phyloP scores from a whole-genome alignment of 192 early-diverging fungal species.

The Obelidium mucronatum region DNA sequence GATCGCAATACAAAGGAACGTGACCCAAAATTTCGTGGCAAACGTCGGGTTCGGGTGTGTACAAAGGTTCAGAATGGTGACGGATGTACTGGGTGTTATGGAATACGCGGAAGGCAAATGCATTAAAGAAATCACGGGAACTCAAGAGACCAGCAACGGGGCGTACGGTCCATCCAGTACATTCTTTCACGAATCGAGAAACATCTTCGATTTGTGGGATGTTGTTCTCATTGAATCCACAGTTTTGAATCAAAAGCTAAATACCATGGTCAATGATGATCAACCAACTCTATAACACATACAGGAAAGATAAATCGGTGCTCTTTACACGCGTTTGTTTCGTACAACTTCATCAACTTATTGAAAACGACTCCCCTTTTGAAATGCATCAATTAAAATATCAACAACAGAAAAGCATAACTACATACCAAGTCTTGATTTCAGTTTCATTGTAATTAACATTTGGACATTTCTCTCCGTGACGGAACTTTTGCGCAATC shows the following conservation, averaged over 20 bases:
- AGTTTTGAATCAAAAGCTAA: constrained; percentile 83
- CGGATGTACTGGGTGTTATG: constrained; percentile 98
- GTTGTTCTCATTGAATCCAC: constrained; percentile 80
- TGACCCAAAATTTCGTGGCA: constrained; percentile 98
- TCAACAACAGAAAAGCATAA: background rate
- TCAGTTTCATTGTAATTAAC: constrained; percentile 84
- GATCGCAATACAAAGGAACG: constrained; percentile 69
- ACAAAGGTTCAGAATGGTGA: constrained; percentile 88
- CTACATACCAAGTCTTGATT: constrained; percentile 72
- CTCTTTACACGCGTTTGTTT: constrained; percentile 91
- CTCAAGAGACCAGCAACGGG: constrained; percentile 95
- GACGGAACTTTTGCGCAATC: constrained; percentile 80
- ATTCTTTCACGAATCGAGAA: constrained; percentile 91
- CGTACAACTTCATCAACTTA: constrained; percentile 77
- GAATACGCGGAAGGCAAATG: constrained; percentile 96
- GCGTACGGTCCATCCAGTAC: constrained; percentile 92
- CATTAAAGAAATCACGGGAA: constrained; percentile 93
- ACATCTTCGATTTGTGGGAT: constrained; percentile 93
- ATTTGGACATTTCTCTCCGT: constrained; percentile 79
- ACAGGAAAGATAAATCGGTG: constrained; percentile 85
- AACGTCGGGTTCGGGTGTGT: constrained; percentile 93
- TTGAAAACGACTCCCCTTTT: constrained; percentile 62
- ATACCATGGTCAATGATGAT: too few relatives aligned
- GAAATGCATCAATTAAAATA: background rate
- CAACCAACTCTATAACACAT: background rate